Evolutionary conservation across 1,284 basidiomycete species (phyloP).

Genomic region (Takashimella tepidaria): DNA sequence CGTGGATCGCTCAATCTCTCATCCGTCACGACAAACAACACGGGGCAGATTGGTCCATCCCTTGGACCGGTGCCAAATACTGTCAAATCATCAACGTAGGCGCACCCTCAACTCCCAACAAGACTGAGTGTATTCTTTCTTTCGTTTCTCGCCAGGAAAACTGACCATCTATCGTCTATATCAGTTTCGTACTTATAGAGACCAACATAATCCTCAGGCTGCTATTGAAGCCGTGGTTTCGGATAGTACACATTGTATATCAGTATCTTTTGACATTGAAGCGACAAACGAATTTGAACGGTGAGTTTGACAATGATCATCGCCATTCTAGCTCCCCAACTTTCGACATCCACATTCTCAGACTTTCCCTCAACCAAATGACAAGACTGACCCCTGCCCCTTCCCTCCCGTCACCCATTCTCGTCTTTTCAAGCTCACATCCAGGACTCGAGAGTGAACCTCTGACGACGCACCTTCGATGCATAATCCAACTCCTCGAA

Average conservation of each 20-base stretch:
- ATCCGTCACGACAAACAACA: conserved; percentile 24
- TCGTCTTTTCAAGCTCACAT: conserved; percentile 7
- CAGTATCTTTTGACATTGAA: conserved; percentile 23
- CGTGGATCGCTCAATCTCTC: conserved; percentile 27
- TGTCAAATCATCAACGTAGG: conserved; percentile 29
- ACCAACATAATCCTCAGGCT: conserved; percentile 4
- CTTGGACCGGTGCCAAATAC: conserved; percentile 7
- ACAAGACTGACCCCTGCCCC: not conserved
- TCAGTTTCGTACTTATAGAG: conserved; percentile 25
- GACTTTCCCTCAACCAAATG: not conserved
- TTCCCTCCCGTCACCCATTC: not conserved
- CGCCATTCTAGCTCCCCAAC: not conserved
- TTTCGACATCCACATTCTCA: not conserved
- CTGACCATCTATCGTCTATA: too few species aligned
- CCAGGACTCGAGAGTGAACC: conserved; percentile 17
- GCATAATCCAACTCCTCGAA: conserved; percentile 18
- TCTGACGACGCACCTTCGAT: conserved; percentile 24
- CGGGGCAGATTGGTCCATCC: conserved; percentile 22
- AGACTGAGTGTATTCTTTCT: too few species aligned
- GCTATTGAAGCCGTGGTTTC: conserved; percentile 16
- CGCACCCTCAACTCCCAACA: too few species aligned
- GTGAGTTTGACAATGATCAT: conserved; percentile 7
- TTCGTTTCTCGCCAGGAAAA: too few species aligned
- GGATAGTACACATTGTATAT: conserved; percentile 25
- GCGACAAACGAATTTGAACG: conserved; percentile 27